Percentiles rank a stretch among this genome's conserved stretches.
These are phyloP conservation scores for Ampelocalamus luodianensis DNA, from an alignment of 176 grass and related monocot species.

Conservation along the genomic window DNA sequence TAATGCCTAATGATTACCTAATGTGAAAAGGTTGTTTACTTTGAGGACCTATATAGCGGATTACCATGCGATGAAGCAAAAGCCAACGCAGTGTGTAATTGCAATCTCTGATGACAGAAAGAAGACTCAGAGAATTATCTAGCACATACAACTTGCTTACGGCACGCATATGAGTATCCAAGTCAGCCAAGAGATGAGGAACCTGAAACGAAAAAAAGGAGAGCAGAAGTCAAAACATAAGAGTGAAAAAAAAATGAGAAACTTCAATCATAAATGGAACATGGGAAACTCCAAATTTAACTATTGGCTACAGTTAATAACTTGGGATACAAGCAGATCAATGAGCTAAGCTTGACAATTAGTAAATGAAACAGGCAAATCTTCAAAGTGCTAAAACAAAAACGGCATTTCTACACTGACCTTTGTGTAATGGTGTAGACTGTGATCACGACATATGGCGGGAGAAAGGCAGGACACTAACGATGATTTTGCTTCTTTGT, in stretches of 20 bases:
- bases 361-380: neutral
- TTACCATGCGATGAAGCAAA: slow-evolving; percentile 86
- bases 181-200: slow-evolving; percentile 54
- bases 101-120: slow-evolving; percentile 76
- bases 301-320: neutral
- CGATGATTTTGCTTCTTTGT: slow-evolving; percentile 70
- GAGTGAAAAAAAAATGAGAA: slow-evolving; percentile 4
- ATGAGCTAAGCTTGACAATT: neutral
- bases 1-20: slow-evolving; percentile 17
- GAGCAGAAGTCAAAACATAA: slow-evolving; percentile 10
- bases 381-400: slow-evolving; percentile 20
- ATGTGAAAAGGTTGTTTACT: neutral
- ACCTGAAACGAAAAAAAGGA: slow-evolving; percentile 48
- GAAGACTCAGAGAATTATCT: slow-evolving; percentile 55
- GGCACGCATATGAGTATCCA: slow-evolving; percentile 50
- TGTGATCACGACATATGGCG: slow-evolving; percentile 56
- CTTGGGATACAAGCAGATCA: neutral
- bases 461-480: slow-evolving; percentile 62
- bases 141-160: slow-evolving; percentile 69
- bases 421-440: slow-evolving; percentile 60
- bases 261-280: slow-evolving; percentile 9
- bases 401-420: slow-evolving; percentile 19
- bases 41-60: slow-evolving; percentile 16
- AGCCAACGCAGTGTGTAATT: slow-evolving; percentile 72
- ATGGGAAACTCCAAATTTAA: neutral